Evolutionary conservation across 2,329 filamentous ascomycete species (phyloP), one percentile per base, ranked within the genome.

Genomic region (Arachnomyces sp.): DNA sequence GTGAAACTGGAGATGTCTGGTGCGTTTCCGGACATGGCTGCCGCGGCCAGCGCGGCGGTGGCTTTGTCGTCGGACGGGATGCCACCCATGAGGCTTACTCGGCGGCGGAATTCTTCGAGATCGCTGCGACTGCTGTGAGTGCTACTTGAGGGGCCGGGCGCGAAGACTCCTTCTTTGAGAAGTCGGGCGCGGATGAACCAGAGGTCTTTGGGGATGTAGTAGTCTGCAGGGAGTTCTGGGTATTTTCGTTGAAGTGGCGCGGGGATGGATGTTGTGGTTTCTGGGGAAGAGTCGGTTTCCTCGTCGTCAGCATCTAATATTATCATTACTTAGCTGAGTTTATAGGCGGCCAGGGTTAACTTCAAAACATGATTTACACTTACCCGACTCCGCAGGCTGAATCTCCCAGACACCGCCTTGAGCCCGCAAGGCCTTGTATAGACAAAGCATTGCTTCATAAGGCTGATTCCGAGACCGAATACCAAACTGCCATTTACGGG

Each of bases 401-500:
- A 76, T 68, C 51, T 94, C 79, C 82, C 93, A 96, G 36, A 88
- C 81, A 9, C 89, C 92, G 25, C 87, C 89, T 55, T 95, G 81
- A 50, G 89, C 89, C 45, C 81, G 73, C 32, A 98, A 70, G 0
- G 92, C 89, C 60, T 90, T 88, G 71, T 95, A 95, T 41, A 98
- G 92, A 55, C 90, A 95, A 17, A 94, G 70, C 62, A 98, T 83
- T 0, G 92, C 92, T 61, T 98, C 92, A 54, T 89, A 87, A 0
- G 92, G 92, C 41, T 87, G 84, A 56, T 96, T 98, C 36, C 92
- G 80, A 34, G 87, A 94, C 29, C 92, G 79, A 46, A 98, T 98
- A 42, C 92, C 92, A 58, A 98, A 98, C 60, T 98, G 92, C 92
- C 92, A 98, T 49, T 90, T 86, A 12, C 89, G 85, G 1, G 84